Evolutionary conservation across 345 rosid genomes (phyloP).

Genomic region (Firmiana major): DNA sequence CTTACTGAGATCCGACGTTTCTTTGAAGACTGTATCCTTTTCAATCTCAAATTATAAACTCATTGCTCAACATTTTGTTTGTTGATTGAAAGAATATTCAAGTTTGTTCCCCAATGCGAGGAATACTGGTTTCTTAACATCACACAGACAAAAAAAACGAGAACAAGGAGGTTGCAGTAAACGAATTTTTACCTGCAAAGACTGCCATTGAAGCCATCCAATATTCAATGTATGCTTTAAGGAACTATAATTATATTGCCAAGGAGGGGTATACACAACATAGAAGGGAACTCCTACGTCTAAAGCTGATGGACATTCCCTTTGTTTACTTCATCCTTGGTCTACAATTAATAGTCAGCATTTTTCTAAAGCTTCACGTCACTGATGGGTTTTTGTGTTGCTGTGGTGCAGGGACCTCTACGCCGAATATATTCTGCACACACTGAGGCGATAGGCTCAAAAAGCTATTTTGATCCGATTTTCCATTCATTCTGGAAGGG

Average conservation of each 20-base stretch:
- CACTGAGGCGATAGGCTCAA: conserved; percentile 60
- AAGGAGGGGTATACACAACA: not conserved
- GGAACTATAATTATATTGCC: not conserved
- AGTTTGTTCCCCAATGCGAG: not conserved
- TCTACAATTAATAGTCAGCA: not conserved
- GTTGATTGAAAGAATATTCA: not conserved
- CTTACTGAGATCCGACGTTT: conserved; percentile 88
- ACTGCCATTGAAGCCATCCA: conserved; percentile 74
- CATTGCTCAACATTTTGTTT: not conserved
- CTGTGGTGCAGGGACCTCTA: conserved; percentile 73
- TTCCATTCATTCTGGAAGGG: not conserved
- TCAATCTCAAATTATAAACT: not conserved
- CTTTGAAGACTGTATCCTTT: conserved; percentile 91
- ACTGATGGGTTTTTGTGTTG: conserved; percentile 18
- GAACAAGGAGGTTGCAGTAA: conserved; percentile 94
- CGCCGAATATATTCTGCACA: conserved; percentile 71
- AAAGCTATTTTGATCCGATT: not conserved
- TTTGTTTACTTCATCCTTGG: not conserved
- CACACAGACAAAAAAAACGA: conserved; percentile 87
- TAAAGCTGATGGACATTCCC: conserved; percentile 1
- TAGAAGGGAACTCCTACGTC: not conserved
- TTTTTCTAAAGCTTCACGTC: not conserved
- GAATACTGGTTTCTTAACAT: conserved; percentile 19
- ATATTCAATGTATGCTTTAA: conserved; percentile 70
- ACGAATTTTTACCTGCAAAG: conserved; percentile 71